Evolutionary conservation across 2,329 filamentous ascomycete genomes (phyloP).

Genomic region (Diaporthe amygdali): DNA sequence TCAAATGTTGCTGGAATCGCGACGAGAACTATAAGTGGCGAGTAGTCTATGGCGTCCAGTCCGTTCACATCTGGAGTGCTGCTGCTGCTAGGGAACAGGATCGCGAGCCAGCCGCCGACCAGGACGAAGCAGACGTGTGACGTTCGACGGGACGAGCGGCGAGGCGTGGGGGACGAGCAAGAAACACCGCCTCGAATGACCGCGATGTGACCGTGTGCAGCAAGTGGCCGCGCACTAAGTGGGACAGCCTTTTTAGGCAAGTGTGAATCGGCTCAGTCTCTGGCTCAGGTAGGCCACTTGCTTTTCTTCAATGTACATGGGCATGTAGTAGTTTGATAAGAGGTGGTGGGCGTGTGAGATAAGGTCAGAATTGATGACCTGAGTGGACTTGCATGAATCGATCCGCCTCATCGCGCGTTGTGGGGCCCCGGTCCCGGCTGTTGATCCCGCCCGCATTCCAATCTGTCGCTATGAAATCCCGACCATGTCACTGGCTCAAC

Average conservation of each 20-base stretch:
- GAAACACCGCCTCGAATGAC: neutral
- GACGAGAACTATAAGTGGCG: neutral
- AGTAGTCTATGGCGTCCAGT: neutral
- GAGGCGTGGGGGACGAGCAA: neutral
- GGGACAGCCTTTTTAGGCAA: neutral
- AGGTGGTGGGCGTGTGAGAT: neutral
- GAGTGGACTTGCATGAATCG: neutral
- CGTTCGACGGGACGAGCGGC: neutral
- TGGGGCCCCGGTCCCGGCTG: conserved; percentile 9
- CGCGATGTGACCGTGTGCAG: neutral
- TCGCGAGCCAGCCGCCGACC: neutral
- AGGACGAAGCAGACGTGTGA: neutral
- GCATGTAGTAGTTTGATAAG: neutral
- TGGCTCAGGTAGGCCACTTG: neutral
- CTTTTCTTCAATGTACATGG: neutral
- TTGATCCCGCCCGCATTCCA: neutral
- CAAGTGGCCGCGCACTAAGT: neutral
- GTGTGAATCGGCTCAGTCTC: neutral
- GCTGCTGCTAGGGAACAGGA: neutral
- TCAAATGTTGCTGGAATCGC: too few species aligned
- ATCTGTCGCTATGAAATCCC: neutral
- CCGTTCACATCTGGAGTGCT: neutral
- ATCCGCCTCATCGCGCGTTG: neutral
- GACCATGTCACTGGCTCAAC: neutral
- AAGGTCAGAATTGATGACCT: neutral